phyloP scores from a whole-genome alignment of 1,139 yeast genomes.

The Yamadazyma epiphylla region DNA sequence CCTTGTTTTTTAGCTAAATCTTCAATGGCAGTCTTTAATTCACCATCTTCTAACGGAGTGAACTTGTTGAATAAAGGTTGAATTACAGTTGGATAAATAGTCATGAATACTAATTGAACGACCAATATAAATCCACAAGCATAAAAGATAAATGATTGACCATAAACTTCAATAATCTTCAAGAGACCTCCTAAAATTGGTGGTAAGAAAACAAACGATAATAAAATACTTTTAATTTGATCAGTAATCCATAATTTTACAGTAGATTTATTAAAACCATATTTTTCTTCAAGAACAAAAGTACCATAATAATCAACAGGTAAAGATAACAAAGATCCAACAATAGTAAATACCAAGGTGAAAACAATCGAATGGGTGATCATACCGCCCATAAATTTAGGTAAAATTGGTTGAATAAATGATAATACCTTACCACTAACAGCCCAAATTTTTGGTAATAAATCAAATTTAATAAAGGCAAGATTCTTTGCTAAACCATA shows the following conservation, averaged over 20 bases:
- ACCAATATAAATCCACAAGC: constrained; percentile 67
- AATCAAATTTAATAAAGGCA: constrained; percentile 54
- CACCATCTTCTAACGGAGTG: constrained; percentile 87
- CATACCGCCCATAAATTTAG: constrained; percentile 47
- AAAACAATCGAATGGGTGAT: constrained; percentile 70
- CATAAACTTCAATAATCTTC: constrained; percentile 76
- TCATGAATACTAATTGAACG: constrained; percentile 70
- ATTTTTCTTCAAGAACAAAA: constrained; percentile 87
- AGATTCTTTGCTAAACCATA: constrained; percentile 55
- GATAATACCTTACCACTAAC: constrained; percentile 42
- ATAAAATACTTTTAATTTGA: constrained; percentile 53
- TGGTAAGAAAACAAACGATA: constrained; percentile 59
- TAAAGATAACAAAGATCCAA: constrained; percentile 50
- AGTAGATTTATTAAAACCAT: constrained; percentile 89
- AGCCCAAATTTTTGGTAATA: constrained; percentile 69
- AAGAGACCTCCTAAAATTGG: constrained; percentile 74
- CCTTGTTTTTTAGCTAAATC: constrained; percentile 66
- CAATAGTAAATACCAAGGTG: constrained; percentile 39
- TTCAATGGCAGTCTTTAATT: constrained; percentile 77
- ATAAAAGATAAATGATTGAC: constrained; percentile 76
- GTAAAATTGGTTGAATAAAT: constrained; percentile 29
- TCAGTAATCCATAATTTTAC: constrained; percentile 68
- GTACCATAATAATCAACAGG: constrained; percentile 75
- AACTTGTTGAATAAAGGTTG: constrained; percentile 91
- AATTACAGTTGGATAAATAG: constrained; percentile 75